These are phyloP conservation scores for Mycena polygramma DNA, from an alignment of 768 basidiomycete genomes.

Conservation along the genomic window DNA sequence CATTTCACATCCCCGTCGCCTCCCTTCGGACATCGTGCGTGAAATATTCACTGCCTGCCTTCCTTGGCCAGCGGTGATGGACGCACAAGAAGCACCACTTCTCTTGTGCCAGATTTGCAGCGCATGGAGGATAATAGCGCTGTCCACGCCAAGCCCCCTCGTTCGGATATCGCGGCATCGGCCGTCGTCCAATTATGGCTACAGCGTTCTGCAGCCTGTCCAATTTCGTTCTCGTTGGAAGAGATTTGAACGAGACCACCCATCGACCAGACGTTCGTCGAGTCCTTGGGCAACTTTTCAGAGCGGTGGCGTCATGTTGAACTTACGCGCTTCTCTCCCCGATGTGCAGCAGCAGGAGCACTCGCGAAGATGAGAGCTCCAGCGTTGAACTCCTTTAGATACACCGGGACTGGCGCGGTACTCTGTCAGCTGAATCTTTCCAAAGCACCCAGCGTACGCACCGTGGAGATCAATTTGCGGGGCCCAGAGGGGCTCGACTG, in stretches of 20 bases:
- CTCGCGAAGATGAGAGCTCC: neutral
- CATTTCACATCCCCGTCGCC: neutral
- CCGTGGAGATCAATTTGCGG: neutral
- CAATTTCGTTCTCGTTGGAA: neutral
- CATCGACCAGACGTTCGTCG: neutral
- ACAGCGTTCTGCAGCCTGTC: neutral
- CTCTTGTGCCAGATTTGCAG: conserved; percentile 16
- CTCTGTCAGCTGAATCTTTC: neutral
- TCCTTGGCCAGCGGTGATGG: conserved; percentile 6
- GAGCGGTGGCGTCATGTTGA: neutral
- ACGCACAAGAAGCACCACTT: conserved; percentile 22
- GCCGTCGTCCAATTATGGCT: neutral
- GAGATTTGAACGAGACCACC: neutral
- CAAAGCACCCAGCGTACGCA: neutral
- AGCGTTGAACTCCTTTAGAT: neutral
- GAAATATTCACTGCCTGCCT: conserved; percentile 15
- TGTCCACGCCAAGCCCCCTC: neutral
- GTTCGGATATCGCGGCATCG: neutral
- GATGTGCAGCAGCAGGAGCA: neutral
- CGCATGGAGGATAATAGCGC: conserved; percentile 5
- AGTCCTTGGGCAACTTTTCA: neutral
- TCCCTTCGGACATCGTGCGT: neutral
- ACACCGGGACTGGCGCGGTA: neutral
- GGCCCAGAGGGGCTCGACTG: neutral
- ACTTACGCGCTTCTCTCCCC: neutral